These are phyloP conservation scores for Lipomyces orientalis DNA, from an alignment of 805 yeast genomes.

Conservation along the genomic window DNA sequence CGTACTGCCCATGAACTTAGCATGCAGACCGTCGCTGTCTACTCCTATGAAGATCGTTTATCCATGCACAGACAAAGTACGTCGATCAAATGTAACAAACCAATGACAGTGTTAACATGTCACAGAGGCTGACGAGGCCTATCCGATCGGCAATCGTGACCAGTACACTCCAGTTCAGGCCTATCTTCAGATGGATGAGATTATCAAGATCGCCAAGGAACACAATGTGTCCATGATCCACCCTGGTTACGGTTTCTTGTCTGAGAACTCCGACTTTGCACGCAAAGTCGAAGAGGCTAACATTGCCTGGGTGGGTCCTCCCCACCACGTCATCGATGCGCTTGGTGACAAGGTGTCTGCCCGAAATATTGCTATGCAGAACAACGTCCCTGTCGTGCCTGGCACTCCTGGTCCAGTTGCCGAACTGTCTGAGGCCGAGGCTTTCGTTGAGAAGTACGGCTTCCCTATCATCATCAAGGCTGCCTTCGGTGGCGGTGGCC, in stretches of 20 bases:
- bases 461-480: constrained; percentile 97
- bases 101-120: too few relatives aligned
- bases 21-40: constrained; percentile 96
- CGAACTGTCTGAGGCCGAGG: constrained; percentile 73
- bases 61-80: constrained; percentile 86
- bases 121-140: constrained; percentile 52
- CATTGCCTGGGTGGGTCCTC: constrained; percentile 95
- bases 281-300: constrained; percentile 88
- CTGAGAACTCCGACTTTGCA: constrained; percentile 94
- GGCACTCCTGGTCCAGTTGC: constrained; percentile 98
- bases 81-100: constrained; percentile 14
- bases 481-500: constrained; percentile 99
- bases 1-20: constrained; percentile 97
- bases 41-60: constrained; percentile 92
- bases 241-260: constrained; percentile 90
- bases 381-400: constrained; percentile 91
- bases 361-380: constrained; percentile 78
- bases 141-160: constrained; percentile 87
- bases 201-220: constrained; percentile 78
- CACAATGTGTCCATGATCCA: constrained; percentile 88
- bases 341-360: constrained; percentile 98
- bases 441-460: constrained; percentile 82
- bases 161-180: constrained; percentile 96
- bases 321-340: constrained; percentile 81
- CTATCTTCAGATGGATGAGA: constrained; percentile 93